Conservation (phyloP, 192 early-diverging fungal genomes). For the Polychytrium aggregatum region DNA sequence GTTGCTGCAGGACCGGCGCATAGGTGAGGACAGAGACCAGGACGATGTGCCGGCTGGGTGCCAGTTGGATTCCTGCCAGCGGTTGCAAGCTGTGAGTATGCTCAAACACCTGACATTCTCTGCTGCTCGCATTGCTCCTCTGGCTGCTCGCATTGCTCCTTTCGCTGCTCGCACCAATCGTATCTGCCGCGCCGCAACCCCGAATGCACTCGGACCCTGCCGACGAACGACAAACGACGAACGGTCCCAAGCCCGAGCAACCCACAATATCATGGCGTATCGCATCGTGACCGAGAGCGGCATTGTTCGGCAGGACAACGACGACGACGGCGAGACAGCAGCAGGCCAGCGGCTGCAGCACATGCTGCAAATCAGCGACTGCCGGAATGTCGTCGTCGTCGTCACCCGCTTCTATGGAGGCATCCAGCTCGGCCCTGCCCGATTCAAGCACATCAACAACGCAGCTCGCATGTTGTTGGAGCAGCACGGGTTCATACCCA, state of each 20-base stretch:
- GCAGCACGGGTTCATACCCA: conserved; percentile 43
- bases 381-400: conserved; percentile 65
- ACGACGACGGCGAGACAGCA: conserved; percentile 91
- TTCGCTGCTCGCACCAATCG: too few relatives aligned
- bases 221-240: too few relatives aligned
- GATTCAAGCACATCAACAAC: conserved; percentile 91
- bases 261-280: conserved; percentile 87
- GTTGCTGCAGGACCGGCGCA: conserved; percentile 57
- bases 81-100: too few relatives aligned
- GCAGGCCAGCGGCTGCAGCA: conserved; percentile 74
- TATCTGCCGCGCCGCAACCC: too few relatives aligned
- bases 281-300: conserved; percentile 52
- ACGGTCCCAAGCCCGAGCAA: conserved; percentile 49
- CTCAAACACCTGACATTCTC: too few relatives aligned
- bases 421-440: conserved; percentile 64
- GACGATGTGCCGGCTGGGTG: too few relatives aligned
- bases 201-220: too few relatives aligned
- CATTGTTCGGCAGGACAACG: conserved; percentile 54
- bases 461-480: conserved; percentile 60
- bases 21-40: too few relatives aligned
- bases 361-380: conserved; percentile 65
- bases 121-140: too few relatives aligned
- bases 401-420: conserved; percentile 88
- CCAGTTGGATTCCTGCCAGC: too few relatives aligned
- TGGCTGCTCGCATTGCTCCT: too few relatives aligned